Base-by-base conservation (phyloP, 75 land plant genomes). In the Chamaecyparis obtusa region DNA sequence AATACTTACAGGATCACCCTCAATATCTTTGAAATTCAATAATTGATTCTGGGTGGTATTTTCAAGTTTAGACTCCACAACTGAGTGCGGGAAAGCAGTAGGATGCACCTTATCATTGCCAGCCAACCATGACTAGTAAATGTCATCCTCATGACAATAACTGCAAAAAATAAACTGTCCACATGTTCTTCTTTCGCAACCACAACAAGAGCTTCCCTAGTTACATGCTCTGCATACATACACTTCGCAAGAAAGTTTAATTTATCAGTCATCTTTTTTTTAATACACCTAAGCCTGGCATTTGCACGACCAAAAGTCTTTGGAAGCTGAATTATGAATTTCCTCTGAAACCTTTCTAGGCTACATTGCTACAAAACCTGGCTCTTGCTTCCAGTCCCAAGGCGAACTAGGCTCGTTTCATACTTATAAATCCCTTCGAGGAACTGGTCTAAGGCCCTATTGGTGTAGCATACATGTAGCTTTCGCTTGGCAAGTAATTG, bases 301-400 rank as follows among this genome's bases (percentile, higher is more conserved):
- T 85, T 56, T 16, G 44, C n/a, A n/a, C 74, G 21, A 46, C 86
- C 44, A 5, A 87, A 37, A 41, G 57, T 79, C 36, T 67, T 15
- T 7, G 80, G 89, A 13, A 75, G 35, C 17, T 87, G 46, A 39
- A 69, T 71, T 80, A 32, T 83, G n/a, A 43, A 69, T 51, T 84
- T 84, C 54, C 74, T 54, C 16, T 84, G 41, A 55, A 88, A 44
- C 36, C 81, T 41, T 64, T 89, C 84, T 32, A 88, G 33, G 55
- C 78, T 88, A 67, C 90, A 84, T 16, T 75, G 24, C 36, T 60
- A 9, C 78, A 89, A 84, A 41, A 83, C 57, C 8, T 41, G 54
- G 83, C 90, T 89, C 43, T 90, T 89, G 51, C 86, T 64, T 33
- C 90, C 78, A n/a, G 90, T 90, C 21, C 90, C 90, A 84, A 89